A percentile compares a stretch with the other conserved stretches of the same genome.
Evolutionary conservation across 1,284 basidiomycete species (phyloP).

Genomic region (Apiotrichum sp.): DNA sequence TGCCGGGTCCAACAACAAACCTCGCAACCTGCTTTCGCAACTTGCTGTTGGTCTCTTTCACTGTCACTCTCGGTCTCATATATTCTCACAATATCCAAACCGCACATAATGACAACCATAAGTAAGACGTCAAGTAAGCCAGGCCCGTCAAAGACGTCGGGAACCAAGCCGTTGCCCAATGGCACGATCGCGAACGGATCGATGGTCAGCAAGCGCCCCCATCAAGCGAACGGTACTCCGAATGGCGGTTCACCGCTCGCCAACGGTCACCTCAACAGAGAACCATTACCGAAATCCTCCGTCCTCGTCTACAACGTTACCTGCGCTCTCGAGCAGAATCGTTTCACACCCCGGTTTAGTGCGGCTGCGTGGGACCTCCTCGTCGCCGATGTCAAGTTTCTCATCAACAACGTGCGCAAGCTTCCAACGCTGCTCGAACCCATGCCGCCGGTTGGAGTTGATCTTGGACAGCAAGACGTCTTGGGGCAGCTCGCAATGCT

Average conservation of each 20-base stretch:
- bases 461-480: conserved; percentile 12
- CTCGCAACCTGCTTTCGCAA: too few species aligned
- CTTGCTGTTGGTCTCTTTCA: too few species aligned
- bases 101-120: too few species aligned
- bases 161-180: too few species aligned
- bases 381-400: conserved; percentile 12
- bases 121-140: too few species aligned
- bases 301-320: conserved; percentile 14
- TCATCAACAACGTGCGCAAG: conserved; percentile 8
- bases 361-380: conserved; percentile 3
- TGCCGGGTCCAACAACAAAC: too few species aligned
- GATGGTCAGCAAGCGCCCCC: too few species aligned
- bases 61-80: too few species aligned
- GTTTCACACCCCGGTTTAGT: conserved; percentile 2
- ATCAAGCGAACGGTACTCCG: too few species aligned
- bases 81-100: too few species aligned
- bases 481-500: conserved; percentile 16
- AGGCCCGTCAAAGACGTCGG: too few species aligned
- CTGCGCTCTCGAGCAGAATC: neutral
- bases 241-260: neutral
- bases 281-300: neutral
- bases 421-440: conserved; percentile 22
- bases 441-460: neutral
- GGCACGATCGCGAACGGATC: too few species aligned
- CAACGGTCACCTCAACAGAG: neutral